phyloP scores from a whole-genome alignment of 1,139 yeast genomes.

The Kazachstania sp. region DNA sequence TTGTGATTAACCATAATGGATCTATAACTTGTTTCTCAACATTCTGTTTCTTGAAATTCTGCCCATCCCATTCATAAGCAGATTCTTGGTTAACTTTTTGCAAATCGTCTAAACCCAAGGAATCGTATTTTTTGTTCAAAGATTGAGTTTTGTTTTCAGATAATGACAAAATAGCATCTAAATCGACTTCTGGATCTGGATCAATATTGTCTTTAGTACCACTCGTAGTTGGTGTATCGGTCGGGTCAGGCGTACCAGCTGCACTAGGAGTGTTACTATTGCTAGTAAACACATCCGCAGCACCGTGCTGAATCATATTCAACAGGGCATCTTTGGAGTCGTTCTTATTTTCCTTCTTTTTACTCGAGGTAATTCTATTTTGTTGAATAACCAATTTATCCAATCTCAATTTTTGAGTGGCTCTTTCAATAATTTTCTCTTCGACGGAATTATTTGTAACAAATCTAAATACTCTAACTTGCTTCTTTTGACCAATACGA shows the following conservation, averaged over 20 bases:
- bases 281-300: conserved; percentile 68
- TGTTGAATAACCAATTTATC: conserved; percentile 96
- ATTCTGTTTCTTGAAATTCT: conserved; percentile 59
- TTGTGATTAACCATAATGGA: conserved; percentile 43
- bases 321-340: conserved; percentile 74
- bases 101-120: conserved; percentile 84
- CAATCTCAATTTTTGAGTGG: conserved; percentile 84
- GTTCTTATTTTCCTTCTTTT: conserved; percentile 41
- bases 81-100: conserved; percentile 64
- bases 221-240: no score
- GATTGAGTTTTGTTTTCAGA: conserved; percentile 78
- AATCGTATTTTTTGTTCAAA: conserved; percentile 71
- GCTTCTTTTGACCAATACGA: conserved; percentile 95
- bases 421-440: conserved; percentile 90
- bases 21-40: conserved; percentile 36
- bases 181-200: conserved; percentile 49
- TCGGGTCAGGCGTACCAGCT: conserved; percentile 29
- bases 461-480: conserved; percentile 83
- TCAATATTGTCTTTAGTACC: conserved; percentile 9
- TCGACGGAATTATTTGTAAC: conserved; percentile 95
- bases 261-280: conserved; percentile 8
- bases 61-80: conserved; percentile 81
- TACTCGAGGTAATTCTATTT: conserved; percentile 49
- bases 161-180: conserved; percentile 64
- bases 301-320: conserved; percentile 96